Conservation (phyloP, 2,329 filamentous ascomycete species). For the Botryosphaeria agaves region DNA sequence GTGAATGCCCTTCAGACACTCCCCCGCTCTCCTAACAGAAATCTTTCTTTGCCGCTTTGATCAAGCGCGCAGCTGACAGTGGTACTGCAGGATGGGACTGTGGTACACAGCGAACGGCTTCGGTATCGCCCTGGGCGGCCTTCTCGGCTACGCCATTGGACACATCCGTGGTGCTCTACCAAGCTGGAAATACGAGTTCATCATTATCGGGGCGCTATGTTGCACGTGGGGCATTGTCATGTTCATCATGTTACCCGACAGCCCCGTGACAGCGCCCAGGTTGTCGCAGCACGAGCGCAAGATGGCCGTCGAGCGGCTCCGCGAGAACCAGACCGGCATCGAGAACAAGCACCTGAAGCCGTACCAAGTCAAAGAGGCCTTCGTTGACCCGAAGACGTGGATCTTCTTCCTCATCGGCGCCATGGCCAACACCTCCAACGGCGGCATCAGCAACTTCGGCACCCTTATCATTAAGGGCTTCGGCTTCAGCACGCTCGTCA, state of each 20-base stretch:
- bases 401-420: conserved; percentile 36
- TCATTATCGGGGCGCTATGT: conserved; percentile 42
- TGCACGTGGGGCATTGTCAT: conserved; percentile 42
- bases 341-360: conserved; percentile 39
- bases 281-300: conserved; percentile 33
- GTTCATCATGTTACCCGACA: conserved; percentile 38
- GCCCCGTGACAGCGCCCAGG: conserved; percentile 35
- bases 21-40: too few species aligned
- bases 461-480: conserved; percentile 41
- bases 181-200: conserved; percentile 51
- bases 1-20: too few species aligned
- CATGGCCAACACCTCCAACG: conserved; percentile 36
- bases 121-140: conserved; percentile 39
- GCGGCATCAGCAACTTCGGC: conserved; percentile 40
- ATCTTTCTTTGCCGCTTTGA: neutral
- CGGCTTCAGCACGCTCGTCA: conserved; percentile 35
- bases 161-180: conserved; percentile 38
- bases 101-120: conserved; percentile 44
- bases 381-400: conserved; percentile 40
- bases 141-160: conserved; percentile 42
- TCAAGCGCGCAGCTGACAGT: neutral
- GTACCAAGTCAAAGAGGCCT: conserved; percentile 37
- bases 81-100: conserved; percentile 24
- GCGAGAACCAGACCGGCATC: conserved; percentile 40
- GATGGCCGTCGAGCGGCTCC: conserved; percentile 37